Evolutionary conservation across 805 yeast species (phyloP).

Genomic region (Spathaspora hagerdaliae): DNA sequence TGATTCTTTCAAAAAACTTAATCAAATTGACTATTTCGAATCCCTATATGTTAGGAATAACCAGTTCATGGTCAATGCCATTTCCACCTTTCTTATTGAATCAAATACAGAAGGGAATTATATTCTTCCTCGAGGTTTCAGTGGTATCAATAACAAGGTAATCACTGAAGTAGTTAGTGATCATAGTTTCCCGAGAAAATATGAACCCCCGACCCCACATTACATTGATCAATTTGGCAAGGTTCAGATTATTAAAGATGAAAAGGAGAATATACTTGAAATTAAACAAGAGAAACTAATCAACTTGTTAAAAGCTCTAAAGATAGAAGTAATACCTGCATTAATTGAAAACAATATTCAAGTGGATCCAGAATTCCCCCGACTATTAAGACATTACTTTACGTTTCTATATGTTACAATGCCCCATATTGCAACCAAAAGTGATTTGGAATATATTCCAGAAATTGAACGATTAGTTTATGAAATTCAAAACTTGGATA

Average conservation of each 20-base stretch:
- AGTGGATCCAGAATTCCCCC: slow-evolving; percentile 20
- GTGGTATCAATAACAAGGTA: not conserved
- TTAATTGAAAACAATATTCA: slow-evolving; percentile 22
- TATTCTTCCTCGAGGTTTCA: not conserved
- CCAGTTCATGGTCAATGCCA: not conserved
- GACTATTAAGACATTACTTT: slow-evolving; percentile 20
- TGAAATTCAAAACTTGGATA: slow-evolving; percentile 26
- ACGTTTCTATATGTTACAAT: slow-evolving; percentile 15
- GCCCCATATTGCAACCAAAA: slow-evolving; percentile 12
- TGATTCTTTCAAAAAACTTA: slow-evolving; percentile 2
- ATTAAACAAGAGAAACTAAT: slow-evolving; percentile 9
- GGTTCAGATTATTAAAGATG: no score
- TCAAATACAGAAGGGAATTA: not conserved
- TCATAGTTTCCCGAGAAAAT: not conserved
- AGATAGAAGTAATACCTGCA: slow-evolving; percentile 18
- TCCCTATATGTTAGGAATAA: not conserved
- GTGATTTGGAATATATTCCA: slow-evolving; percentile 21
- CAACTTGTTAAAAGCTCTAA: slow-evolving; percentile 11
- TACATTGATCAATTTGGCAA: not conserved
- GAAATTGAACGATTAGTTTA: slow-evolving; percentile 16
- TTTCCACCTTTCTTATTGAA: not conserved
- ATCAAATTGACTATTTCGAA: slow-evolving; percentile 1
- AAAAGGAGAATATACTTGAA: slow-evolving; percentile 1
- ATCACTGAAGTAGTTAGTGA: not conserved
- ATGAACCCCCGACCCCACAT: not conserved